Base-by-base conservation (phyloP, 225 moss, liverwort and hornwort genomes). In the Bryum argenteum region DNA sequence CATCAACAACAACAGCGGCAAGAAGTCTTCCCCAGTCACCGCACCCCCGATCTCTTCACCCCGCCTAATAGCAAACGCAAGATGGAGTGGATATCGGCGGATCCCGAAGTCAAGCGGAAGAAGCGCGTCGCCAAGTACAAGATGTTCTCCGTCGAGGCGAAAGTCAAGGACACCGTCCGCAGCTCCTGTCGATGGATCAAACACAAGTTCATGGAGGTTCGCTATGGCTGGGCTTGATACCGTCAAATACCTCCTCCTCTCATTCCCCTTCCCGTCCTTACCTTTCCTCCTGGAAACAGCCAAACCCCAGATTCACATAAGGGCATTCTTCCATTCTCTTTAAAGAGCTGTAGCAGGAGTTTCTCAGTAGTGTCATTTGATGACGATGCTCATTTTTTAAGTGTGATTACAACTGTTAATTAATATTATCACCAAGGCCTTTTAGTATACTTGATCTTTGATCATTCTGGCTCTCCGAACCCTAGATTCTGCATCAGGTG, bases 71-170 rank as follows among this genome's bases (percentile, higher is more conserved):
- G 75, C 37, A 66, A 75, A 12, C 60, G 66, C 71, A 75, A 62
- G 58, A 81, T 81, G 23, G 78, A 71, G 9, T 76, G 89, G 71
- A 78, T 75, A 28, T 63, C 79, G 54, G 54, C 83, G 51, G 95
- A 95, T 71, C 95, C 95, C 16, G 95, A 95, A 78, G 45, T 88
- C 80, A 91, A 95, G 82, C 90, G 95, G 22, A 91, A 87, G 86
- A 95, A 91, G 85, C 93, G 95, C 20, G 95, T 95, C 44, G 93
- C 95, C 1, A 80, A 88, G 43, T 95, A 95, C 79, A 93, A 93
- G 73, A 91, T 95, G 67, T 84, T 91, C 70, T 86, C 83, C 1
- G 83, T 93, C 65, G 95, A 95, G 83, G 88, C 85, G 8, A 91
- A 88, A 45, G 80, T 91, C 61, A 95, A 95, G 72, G 71, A 80